These are phyloP conservation scores for Globisporangium uncinulatum DNA, from an alignment of 352 stramenopile species.

Conservation along the genomic window DNA sequence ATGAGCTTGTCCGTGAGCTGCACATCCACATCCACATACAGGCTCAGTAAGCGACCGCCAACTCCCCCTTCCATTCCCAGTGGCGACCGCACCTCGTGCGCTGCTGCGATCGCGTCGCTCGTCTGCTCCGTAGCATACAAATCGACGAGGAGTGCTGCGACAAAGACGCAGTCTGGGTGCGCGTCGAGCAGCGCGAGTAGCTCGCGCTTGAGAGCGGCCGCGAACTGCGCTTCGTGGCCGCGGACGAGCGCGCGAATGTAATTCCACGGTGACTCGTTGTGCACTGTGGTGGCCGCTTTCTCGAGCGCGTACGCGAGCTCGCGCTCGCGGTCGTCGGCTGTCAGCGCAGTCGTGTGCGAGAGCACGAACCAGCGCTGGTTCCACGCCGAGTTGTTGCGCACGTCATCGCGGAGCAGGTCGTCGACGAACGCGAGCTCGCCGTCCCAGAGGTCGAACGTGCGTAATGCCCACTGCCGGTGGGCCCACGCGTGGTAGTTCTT, in stretches of 20 bases:
- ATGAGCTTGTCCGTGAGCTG: conserved; percentile 66
- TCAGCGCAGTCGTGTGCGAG: conserved; percentile 40
- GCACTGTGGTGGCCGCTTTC: conserved; percentile 60
- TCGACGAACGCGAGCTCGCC: conserved; percentile 91
- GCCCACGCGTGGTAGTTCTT: conserved; percentile 99
- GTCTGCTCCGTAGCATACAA: conserved; percentile 51
- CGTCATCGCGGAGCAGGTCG: conserved; percentile 85
- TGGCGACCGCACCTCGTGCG: conserved; percentile 23
- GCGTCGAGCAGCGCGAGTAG: conserved; percentile 28
- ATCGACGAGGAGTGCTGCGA: conserved; percentile 65
- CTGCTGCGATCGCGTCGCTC: conserved; percentile 27
- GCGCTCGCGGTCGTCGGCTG: conserved; percentile 26
- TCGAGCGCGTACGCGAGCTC: conserved; percentile 75
- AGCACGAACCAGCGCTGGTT: conserved; percentile 88
- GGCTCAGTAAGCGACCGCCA: background rate
- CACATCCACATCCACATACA: background rate
- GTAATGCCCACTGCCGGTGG: conserved; percentile 94
- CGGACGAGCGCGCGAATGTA: conserved; percentile 75
- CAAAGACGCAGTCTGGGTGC: conserved; percentile 62
- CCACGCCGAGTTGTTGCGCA: conserved; percentile 96
- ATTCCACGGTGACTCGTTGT: conserved; percentile 93
- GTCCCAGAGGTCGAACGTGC: conserved; percentile 86
- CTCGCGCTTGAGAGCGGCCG: conserved; percentile 32
- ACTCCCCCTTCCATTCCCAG: no score
- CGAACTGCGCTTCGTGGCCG: conserved; percentile 43